phyloP scores from a whole-genome alignment of 148 eudicot species.

The Rhododendron molle region DNA sequence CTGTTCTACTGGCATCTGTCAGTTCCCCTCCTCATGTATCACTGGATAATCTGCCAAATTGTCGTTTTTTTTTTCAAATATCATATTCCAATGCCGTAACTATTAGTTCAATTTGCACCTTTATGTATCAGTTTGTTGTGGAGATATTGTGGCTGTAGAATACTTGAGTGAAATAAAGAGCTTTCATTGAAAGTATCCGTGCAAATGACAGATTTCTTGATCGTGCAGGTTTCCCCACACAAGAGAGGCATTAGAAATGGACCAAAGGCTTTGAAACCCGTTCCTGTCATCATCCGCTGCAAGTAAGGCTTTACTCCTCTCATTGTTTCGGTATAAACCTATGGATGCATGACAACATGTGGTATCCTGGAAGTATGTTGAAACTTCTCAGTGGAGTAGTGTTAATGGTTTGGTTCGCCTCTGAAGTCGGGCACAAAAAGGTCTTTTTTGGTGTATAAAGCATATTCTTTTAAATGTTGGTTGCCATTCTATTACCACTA shows the following conservation, averaged over 20 bases:
- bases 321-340: background rate
- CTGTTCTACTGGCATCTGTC: background rate
- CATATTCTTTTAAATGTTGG: background rate
- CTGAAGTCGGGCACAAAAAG: background rate
- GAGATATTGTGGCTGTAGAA: background rate
- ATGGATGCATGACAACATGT: background rate
- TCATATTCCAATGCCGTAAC: background rate
- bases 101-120: background rate
- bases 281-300: slow-evolving; percentile 86
- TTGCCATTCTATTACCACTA: background rate
- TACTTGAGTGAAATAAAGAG: background rate
- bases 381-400: background rate
- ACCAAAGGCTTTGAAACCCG: slow-evolving; percentile 87
- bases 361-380: background rate
- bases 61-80: background rate
- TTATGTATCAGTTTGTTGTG: background rate
- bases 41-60: background rate
- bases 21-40: background rate
- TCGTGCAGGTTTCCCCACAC: slow-evolving; percentile 56
- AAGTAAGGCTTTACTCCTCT: slow-evolving; percentile 42
- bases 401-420: background rate
- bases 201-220: background rate
- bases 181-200: background rate
- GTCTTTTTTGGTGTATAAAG: background rate
- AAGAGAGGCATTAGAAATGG: slow-evolving; percentile 90